phyloP scores from a whole-genome alignment of 805 yeast species.

The Ogataea trehaloabstinens region DNA sequence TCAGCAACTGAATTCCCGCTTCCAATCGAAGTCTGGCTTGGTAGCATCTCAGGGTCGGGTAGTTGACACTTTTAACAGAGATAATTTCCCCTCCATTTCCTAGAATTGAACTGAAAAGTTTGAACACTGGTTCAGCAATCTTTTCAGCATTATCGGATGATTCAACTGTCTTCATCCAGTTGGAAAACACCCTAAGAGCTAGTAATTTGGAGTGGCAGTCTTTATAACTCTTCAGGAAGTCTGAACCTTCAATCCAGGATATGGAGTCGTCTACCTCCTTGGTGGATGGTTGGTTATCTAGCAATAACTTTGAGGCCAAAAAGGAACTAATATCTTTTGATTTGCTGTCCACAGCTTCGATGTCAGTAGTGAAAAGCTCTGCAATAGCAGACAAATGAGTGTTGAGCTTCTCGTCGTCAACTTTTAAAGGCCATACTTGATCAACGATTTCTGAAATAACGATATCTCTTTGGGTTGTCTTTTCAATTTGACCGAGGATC shows the following conservation, averaged over 20 bases:
- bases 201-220: conserved; percentile 28
- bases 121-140: conserved; percentile 62
- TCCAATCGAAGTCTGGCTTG: conserved; percentile 61
- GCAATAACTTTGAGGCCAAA: conserved; percentile 59
- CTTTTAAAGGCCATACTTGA: conserved; percentile 49
- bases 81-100: conserved; percentile 79
- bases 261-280: conserved; percentile 39
- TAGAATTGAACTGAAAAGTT: conserved; percentile 62
- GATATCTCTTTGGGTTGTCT: conserved; percentile 35
- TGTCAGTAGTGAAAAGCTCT: conserved; percentile 52
- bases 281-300: conserved; percentile 45
- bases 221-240: conserved; percentile 8
- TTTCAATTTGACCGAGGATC: conserved; percentile 45
- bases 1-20: conserved; percentile 66
- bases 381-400: conserved; percentile 60
- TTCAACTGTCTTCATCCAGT: conserved; percentile 43
- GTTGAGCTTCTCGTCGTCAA: conserved; percentile 38
- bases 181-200: conserved; percentile 56
- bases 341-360: conserved; percentile 44
- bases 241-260: conserved; percentile 29
- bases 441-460: conserved; percentile 39
- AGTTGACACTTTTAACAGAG: conserved; percentile 37
- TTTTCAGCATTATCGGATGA: conserved; percentile 38
- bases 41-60: conserved; percentile 61
- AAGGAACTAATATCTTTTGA: conserved; percentile 58